Conservation (phyloP, 345 rosid genomes). For the Pistacia integerrima region DNA sequence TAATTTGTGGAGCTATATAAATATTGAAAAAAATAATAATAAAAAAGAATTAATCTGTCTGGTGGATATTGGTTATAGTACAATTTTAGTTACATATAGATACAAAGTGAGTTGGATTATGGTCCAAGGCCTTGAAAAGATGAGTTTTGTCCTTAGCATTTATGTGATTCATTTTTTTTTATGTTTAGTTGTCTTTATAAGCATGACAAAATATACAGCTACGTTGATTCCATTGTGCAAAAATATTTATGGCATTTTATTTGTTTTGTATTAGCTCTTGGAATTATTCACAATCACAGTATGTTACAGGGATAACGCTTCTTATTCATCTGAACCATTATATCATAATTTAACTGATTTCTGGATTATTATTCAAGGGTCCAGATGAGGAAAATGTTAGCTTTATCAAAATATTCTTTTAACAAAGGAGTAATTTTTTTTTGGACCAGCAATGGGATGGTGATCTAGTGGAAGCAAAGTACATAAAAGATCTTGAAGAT, state of each 20-base stretch:
- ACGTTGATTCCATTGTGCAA: background rate
- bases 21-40: background rate
- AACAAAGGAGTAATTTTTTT: background rate
- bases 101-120: constrained; percentile 4
- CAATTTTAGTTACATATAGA: background rate
- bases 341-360: no score
- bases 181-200: constrained; percentile 5
- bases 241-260: background rate
- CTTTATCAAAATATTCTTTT: background rate
- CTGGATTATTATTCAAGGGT: no score
- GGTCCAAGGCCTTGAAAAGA: constrained; percentile 17
- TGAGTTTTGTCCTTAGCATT: constrained; percentile 18
- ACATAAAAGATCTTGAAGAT: constrained; percentile 68
- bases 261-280: background rate
- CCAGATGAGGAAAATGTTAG: background rate
- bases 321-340: no score
- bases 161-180: background rate
- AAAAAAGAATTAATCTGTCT: background rate
- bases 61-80: background rate
- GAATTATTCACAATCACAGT: no score
- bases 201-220: background rate
- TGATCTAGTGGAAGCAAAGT: constrained; percentile 71
- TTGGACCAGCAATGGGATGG: constrained; percentile 79
- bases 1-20: background rate
- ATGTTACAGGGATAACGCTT: no score